Evolutionary conservation across 768 basidiomycete genomes (phyloP), one percentile per base, ranked within the genome.

Genomic region (Xanthoconium stramineum): DNA sequence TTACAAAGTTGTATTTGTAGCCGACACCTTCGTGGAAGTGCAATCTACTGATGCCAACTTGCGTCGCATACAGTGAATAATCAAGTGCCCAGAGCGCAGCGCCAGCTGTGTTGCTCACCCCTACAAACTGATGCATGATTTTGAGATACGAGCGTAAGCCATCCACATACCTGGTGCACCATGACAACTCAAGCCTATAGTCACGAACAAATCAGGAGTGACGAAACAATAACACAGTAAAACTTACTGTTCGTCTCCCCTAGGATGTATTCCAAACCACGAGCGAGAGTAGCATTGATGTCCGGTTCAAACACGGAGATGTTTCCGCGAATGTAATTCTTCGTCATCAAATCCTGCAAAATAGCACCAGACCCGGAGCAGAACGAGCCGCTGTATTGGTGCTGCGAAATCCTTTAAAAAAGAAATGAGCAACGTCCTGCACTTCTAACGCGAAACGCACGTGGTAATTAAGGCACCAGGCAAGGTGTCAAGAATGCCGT

Each of bases 11-110:
- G 63, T 88, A 89, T 69, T 88, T 89, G 72, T 78, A 88, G 1
- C 86, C 86, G 51, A 88, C 73, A 15, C 86, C 86, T 53, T 83
- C 75, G 63, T 89, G 85, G 75, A 85, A 86, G 70, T 79, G 83
- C 15, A 84, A 57, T 48, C 78, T 74, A 30, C 77, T 75, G 29
- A 84, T 79, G 5, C 82, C 82, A 11, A 84, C 67, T 58, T 80
- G 79, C 2, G 81, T 70, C 64, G 84, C 83, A 61, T 78, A 84
- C 4, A 89, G 71, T 2, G 78, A 73, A 66, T 88, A 86, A 65
- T 89, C 86, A 56, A 87, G 70, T 12, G 78, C 75, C 86, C 86
- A 89, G 19, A 89, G 68, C 17, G 84, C 82, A 0, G 85, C 85
- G 14, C 86, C 88, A n/a, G 82, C 86, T 1, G 81, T 81, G 63